These are phyloP conservation scores for Pseudogymnoascus sp. DNA, from an alignment of 2,329 filamentous ascomycete species.

Conservation along the genomic window DNA sequence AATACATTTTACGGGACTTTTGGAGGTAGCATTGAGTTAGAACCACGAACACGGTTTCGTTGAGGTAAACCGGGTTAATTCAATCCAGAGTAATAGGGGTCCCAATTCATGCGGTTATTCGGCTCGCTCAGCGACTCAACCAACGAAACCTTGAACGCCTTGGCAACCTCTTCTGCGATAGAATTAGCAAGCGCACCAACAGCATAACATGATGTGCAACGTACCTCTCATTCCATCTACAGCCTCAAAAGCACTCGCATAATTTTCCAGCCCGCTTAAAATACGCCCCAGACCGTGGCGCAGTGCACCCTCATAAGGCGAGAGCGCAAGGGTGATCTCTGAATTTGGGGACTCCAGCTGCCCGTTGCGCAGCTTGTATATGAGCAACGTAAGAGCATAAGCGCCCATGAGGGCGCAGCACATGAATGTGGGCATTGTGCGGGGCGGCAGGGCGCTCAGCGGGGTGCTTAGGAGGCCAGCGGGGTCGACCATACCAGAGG, in stretches of 20 bases:
- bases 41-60: background rate
- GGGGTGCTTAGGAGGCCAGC: background rate
- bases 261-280: conserved; percentile 1
- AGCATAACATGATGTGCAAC: background rate
- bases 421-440: conserved; percentile 29
- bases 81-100: background rate
- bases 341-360: background rate
- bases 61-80: background rate
- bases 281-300: background rate
- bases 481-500: conserved; percentile 15
- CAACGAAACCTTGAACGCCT: background rate
- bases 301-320: background rate
- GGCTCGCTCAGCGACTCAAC: background rate
- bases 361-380: background rate
- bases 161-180: background rate
- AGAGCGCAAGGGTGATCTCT: background rate
- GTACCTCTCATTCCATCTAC: conserved; percentile 9
- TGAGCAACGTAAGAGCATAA: conserved; percentile 30
- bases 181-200: background rate
- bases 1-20: background rate
- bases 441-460: conserved; percentile 15
- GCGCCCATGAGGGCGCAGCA: conserved; percentile 31
- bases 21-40: background rate
- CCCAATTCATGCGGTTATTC: background rate
- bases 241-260: background rate